These are phyloP conservation scores for Arthrobotrys entomopaga DNA, from an alignment of 2,329 filamentous ascomycete species.

Conservation along the genomic window DNA sequence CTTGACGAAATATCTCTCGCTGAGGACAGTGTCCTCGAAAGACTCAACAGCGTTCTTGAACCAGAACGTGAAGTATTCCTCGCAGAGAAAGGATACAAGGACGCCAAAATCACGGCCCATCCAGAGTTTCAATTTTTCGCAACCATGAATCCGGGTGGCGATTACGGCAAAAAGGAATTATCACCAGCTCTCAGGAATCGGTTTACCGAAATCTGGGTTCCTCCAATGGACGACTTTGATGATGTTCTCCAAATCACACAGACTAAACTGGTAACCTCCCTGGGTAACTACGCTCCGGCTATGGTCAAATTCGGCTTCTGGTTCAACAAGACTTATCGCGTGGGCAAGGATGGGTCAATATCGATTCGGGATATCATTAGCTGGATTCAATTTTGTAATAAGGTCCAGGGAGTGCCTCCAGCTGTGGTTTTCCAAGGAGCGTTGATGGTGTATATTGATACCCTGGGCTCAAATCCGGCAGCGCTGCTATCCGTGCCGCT, in stretches of 20 bases:
- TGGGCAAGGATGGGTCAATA: constrained; percentile 77
- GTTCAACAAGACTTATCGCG: constrained; percentile 86
- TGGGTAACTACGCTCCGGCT: constrained; percentile 70
- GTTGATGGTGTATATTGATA: constrained; percentile 94
- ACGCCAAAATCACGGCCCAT: constrained; percentile 79
- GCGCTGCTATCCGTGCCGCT: constrained; percentile 78
- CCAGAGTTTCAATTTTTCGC: constrained; percentile 94
- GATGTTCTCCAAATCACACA: constrained; percentile 88
- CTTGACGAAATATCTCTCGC: constrained; percentile 97
- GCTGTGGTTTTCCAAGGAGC: constrained; percentile 76
- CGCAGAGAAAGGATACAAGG: constrained; percentile 88
- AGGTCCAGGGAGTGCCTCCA: constrained; percentile 60
- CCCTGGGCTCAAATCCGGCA: constrained; percentile 92
- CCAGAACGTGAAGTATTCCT: constrained; percentile 84
- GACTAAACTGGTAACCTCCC: constrained; percentile 73
- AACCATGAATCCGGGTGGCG: constrained; percentile 98
- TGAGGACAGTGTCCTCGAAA: constrained; percentile 95
- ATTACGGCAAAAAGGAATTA: constrained; percentile 97
- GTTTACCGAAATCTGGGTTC: constrained; percentile 99
- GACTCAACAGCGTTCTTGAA: constrained; percentile 95
- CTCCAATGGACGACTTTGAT: constrained; percentile 81
- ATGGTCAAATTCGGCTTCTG: constrained; percentile 91
- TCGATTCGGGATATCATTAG: constrained; percentile 92
- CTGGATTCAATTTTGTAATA: constrained; percentile 93
- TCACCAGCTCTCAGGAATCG: constrained; percentile 94